A percentile compares a stretch with the other conserved stretches of the same genome.
phyloP scores from a whole-genome alignment of 768 basidiomycete genomes.

The Omphalotus guepiniiformis region DNA sequence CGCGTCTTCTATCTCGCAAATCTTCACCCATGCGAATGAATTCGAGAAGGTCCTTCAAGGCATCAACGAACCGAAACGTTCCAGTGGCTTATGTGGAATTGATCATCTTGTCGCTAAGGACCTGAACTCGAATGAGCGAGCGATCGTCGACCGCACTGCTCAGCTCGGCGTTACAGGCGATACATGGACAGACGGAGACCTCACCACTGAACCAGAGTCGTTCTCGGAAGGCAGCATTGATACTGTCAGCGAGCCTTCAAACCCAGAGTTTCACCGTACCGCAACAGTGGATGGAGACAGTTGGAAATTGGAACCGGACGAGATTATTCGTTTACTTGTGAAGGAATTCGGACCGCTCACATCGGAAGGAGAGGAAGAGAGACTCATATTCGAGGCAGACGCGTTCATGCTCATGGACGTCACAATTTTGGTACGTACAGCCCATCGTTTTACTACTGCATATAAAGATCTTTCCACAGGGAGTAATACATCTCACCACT shows the following conservation, averaged over 20 bases:
- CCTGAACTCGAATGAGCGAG: slow-evolving; percentile 31
- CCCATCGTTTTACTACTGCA: slow-evolving; percentile 1
- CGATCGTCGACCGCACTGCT: slow-evolving; percentile 29
- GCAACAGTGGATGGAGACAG: slow-evolving; percentile 21
- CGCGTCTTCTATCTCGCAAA: slow-evolving; percentile 28
- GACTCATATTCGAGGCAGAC: slow-evolving; percentile 50
- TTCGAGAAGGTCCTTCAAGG: slow-evolving; percentile 31
- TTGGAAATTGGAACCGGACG: slow-evolving; percentile 37
- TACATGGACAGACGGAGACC: slow-evolving; percentile 25
- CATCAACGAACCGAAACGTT: background rate
- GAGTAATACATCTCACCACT: slow-evolving; percentile 61
- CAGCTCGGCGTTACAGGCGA: slow-evolving; percentile 32
- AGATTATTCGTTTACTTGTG: slow-evolving; percentile 46
- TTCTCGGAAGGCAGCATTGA: slow-evolving; percentile 13
- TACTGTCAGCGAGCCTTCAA: slow-evolving; percentile 1
- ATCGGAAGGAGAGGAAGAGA: slow-evolving; percentile 39
- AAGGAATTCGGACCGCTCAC: slow-evolving; percentile 56
- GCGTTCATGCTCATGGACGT: slow-evolving; percentile 47
- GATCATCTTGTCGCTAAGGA: slow-evolving; percentile 40
- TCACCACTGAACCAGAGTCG: slow-evolving; percentile 22
- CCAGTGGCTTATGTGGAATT: slow-evolving; percentile 23
- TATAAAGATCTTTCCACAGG: slow-evolving; percentile 25
- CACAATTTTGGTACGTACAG: slow-evolving; percentile 31
- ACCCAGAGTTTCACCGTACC: slow-evolving; percentile 21
- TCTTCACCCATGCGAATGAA: slow-evolving; percentile 35